Percentiles rank a stretch among this genome's conserved stretches.
Conservation (phyloP, 176 grass and related monocot species). For the Juncus inflexus region DNA sequence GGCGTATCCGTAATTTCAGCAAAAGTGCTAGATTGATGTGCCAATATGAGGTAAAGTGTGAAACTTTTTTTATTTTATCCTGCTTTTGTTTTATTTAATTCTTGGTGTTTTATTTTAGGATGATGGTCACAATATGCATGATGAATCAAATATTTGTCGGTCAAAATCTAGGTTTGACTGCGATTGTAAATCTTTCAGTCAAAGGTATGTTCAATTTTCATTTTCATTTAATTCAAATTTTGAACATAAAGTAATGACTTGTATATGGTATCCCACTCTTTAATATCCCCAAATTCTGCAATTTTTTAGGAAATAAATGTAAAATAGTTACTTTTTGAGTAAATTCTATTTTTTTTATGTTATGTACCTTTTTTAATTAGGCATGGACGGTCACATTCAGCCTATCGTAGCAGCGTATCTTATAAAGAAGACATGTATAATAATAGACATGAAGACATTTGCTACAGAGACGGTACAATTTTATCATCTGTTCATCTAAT, state of each 20-base stretch:
- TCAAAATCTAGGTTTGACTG: constrained; percentile 66
- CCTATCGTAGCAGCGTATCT: constrained; percentile 55
- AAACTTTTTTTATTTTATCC: constrained; percentile 12
- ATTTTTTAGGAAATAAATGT: not conserved
- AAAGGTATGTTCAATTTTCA: constrained; percentile 56
- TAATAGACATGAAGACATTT: constrained; percentile 47
- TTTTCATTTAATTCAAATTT: constrained; percentile 3
- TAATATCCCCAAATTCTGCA: not conserved
- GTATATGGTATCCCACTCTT: not conserved
- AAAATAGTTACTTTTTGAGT: not conserved
- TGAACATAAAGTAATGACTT: not conserved
- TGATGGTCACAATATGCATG: constrained; percentile 48
- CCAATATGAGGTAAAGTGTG: constrained; percentile 10
- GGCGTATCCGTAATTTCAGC: constrained; percentile 53
- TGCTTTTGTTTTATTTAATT: not conserved
- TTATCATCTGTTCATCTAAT: constrained; percentile 9
- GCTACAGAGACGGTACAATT: constrained; percentile 64
- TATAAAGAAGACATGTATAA: constrained; percentile 61
- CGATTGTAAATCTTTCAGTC: constrained; percentile 50
- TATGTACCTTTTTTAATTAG: constrained; percentile 31
- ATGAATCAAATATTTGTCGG: constrained; percentile 52
- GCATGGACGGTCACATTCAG: constrained; percentile 54
- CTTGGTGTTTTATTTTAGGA: constrained; percentile 37
- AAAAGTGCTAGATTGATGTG: constrained; percentile 73
- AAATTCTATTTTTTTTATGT: constrained; percentile 5